Conservation (phyloP, 805 yeast species). For the Metschnikowia cerradonensis region DNA sequence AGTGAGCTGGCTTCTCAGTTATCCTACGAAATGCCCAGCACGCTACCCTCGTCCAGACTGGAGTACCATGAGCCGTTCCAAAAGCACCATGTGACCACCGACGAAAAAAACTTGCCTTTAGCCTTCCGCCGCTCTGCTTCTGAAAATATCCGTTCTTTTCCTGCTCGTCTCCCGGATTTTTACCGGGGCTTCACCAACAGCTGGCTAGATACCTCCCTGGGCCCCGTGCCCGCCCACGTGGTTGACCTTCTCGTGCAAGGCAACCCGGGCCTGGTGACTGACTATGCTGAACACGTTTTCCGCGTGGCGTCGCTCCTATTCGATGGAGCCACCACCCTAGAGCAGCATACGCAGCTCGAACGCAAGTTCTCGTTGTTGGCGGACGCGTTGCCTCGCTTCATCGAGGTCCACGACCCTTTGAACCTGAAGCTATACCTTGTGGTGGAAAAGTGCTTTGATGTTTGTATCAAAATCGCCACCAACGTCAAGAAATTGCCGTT, state of each 20-base stretch:
- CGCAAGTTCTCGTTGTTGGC: constrained; percentile 24
- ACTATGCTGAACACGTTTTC: constrained; percentile 36
- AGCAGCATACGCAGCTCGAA: constrained; percentile 19
- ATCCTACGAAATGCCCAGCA: constrained; percentile 1
- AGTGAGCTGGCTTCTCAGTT: constrained; percentile 9
- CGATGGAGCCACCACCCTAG: constrained; percentile 13
- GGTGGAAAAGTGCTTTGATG: constrained; percentile 37
- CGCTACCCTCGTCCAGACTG: constrained; percentile 5
- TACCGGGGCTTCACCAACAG: constrained; percentile 7
- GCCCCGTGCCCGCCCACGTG: constrained; percentile 19
- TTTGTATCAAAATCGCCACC: constrained; percentile 34
- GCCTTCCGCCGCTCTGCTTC: not conserved
- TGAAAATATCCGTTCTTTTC: too few species aligned
- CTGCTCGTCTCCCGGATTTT: not conserved
- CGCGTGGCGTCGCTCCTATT: constrained; percentile 27
- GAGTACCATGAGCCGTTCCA: not conserved
- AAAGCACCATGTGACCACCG: not conserved
- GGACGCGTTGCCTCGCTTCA: constrained; percentile 21
- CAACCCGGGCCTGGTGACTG: constrained; percentile 28
- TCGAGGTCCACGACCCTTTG: constrained; percentile 24
- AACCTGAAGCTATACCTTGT: constrained; percentile 29
- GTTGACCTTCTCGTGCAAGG: constrained; percentile 25
- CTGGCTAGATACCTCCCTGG: constrained; percentile 5
- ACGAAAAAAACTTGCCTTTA: not conserved
- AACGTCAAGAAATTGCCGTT: constrained; percentile 27